Percentiles rank a stretch among this genome's conserved stretches.
Conservation (phyloP, 768 basidiomycete species). For the Tulasnella sp. region DNA sequence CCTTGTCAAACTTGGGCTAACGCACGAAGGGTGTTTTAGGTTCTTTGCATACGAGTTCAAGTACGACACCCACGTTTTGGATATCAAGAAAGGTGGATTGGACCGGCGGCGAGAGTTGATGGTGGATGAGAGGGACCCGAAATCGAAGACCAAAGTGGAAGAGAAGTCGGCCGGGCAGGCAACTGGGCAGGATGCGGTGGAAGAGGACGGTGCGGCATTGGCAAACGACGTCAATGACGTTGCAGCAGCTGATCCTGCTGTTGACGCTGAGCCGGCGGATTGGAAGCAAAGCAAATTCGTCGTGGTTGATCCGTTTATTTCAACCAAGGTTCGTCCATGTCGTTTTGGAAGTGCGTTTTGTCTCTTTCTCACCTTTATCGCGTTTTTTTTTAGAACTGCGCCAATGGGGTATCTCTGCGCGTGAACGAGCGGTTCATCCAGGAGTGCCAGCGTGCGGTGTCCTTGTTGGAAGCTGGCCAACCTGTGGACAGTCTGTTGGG, state of each 20-base stretch:
- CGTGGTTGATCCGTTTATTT: conserved; percentile 40
- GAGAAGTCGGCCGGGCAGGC: neutral
- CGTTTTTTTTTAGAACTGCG: neutral
- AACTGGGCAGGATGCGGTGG: neutral
- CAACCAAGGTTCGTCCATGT: conserved; percentile 30
- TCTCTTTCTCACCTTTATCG: neutral
- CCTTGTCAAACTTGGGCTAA: neutral
- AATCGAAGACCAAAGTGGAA: neutral
- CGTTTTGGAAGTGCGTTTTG: neutral
- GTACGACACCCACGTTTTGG: conserved; percentile 2
- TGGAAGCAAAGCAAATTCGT: conserved; percentile 21
- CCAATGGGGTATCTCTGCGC: neutral
- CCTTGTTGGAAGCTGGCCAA: neutral
- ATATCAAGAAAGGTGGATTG: conserved; percentile 7
- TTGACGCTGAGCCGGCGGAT: neutral
- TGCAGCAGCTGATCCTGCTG: neutral
- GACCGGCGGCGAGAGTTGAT: neutral
- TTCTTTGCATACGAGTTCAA: conserved; percentile 18
- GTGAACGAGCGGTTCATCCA: conserved; percentile 8
- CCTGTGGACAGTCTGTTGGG: conserved; percentile 8
- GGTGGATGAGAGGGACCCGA: neutral
- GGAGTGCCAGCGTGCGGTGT: conserved; percentile 12
- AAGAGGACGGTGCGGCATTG: neutral
- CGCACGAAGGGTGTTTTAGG: neutral
- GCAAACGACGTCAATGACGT: neutral